These are phyloP conservation scores for Phytophthora cryptogea DNA, from an alignment of 352 stramenopile genomes.

Conservation along the genomic window DNA sequence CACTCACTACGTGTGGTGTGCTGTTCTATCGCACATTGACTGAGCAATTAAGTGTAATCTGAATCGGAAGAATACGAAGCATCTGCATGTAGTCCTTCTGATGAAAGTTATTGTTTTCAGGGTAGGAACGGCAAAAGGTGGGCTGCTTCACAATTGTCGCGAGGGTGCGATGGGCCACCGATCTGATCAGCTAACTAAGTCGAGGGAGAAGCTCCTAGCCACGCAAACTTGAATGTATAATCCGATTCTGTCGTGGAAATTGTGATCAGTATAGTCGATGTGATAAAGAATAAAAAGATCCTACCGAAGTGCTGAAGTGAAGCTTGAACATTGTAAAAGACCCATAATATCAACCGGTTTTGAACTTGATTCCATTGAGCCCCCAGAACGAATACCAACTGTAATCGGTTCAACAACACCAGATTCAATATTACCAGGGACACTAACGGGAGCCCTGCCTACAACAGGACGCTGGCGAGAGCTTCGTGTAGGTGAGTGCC, in stretches of 20 bases:
- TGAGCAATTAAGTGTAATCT: too few relatives aligned
- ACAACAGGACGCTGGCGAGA: constrained; percentile 11
- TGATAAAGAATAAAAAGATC: background rate
- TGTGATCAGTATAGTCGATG: background rate
- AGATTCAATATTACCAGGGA: constrained; percentile 14
- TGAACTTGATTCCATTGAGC: constrained; percentile 4
- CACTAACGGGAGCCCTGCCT: constrained; percentile 6
- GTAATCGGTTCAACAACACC: constrained; percentile 3
- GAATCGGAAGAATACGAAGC: too few relatives aligned
- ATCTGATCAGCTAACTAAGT: too few relatives aligned
- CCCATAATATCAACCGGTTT: constrained; percentile 23
- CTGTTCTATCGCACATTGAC: too few relatives aligned
- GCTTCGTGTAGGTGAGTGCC: background rate
- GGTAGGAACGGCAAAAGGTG: background rate
- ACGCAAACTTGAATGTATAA: constrained; percentile 18
- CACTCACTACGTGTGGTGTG: too few relatives aligned
- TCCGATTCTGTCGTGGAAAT: constrained; percentile 8
- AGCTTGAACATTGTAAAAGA: constrained; percentile 24
- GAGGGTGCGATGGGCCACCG: too few relatives aligned
- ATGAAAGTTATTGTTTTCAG: background rate
- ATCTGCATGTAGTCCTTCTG: too few relatives aligned
- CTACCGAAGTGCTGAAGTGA: constrained; percentile 32
- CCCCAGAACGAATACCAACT: constrained; percentile 22
- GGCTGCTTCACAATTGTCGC: too few relatives aligned
- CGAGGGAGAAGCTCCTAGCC: background rate